These are phyloP conservation scores for Dipodascus geniculatus DNA, from an alignment of 805 yeast genomes.

Conservation along the genomic window DNA sequence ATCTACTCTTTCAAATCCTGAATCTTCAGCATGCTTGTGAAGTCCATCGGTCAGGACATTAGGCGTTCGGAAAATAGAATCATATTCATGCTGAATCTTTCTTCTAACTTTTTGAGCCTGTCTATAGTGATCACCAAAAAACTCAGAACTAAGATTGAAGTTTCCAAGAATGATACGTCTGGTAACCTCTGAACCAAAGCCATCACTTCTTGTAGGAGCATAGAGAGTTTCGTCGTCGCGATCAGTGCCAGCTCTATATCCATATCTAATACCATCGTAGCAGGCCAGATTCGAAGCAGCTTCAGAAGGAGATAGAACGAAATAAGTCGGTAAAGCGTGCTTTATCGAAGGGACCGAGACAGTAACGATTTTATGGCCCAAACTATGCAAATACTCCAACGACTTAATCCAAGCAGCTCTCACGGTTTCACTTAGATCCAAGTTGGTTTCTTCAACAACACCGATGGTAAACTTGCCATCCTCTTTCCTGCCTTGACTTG, in stretches of 20 bases:
- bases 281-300: conserved; percentile 87
- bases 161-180: conserved; percentile 78
- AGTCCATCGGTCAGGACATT: conserved; percentile 29
- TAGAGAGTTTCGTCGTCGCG: conserved; percentile 28
- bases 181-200: conserved; percentile 76
- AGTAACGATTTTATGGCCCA: conserved; percentile 44
- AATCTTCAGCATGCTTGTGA: conserved; percentile 7
- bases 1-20: conserved; percentile 35
- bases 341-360: conserved; percentile 64
- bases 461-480: conserved; percentile 43
- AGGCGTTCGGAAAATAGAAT: conserved; percentile 42
- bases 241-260: conserved; percentile 35
- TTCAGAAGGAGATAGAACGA: conserved; percentile 82
- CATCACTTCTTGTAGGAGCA: conserved; percentile 46
- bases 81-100: conserved; percentile 51
- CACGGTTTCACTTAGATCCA: conserved; percentile 42
- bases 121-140: conserved; percentile 58
- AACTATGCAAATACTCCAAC: conserved; percentile 32
- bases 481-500: background rate
- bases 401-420: conserved; percentile 36
- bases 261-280: conserved; percentile 85
- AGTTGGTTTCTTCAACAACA: conserved; percentile 53
- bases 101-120: conserved; percentile 63
- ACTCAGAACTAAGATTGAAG: conserved; percentile 68
- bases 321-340: conserved; percentile 66